phyloP scores from a whole-genome alignment of 2,329 filamentous ascomycete genomes.

The Beauveria bassiana region DNA sequence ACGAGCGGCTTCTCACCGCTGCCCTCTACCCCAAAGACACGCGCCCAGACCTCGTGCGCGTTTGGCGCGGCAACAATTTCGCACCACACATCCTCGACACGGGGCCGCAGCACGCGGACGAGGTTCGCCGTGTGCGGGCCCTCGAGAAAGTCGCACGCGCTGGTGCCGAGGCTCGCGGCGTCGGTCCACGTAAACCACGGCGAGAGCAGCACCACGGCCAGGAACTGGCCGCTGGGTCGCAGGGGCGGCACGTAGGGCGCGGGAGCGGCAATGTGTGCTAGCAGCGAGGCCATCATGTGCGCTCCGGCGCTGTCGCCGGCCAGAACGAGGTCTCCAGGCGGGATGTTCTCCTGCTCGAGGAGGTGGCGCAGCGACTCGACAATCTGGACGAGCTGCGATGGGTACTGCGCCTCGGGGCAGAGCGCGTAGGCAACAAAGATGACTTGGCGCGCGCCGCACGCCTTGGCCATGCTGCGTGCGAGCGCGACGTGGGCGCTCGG shows the following conservation, averaged over 20 bases:
- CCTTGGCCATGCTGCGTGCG: constrained; percentile 11
- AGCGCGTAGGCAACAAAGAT: constrained; percentile 19
- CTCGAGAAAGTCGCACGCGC: constrained; percentile 15
- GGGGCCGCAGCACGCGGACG: background rate
- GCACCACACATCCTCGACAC: constrained; percentile 7
- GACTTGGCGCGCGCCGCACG: constrained; percentile 11
- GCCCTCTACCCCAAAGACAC: background rate
- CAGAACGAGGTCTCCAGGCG: constrained; percentile 15
- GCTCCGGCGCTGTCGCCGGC: constrained; percentile 19
- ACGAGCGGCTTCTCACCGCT: background rate
- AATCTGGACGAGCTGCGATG: constrained; percentile 17
- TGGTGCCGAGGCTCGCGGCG: constrained; percentile 13
- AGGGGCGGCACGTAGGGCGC: constrained; percentile 13
- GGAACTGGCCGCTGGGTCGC: constrained; percentile 6
- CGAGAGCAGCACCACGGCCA: constrained; percentile 14
- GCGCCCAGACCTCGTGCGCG: constrained; percentile 3
- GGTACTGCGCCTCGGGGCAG: constrained; percentile 17
- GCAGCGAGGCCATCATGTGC: constrained; percentile 16
- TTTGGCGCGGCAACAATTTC: constrained; percentile 2
- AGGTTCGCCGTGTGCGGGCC: background rate
- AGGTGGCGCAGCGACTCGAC: constrained; percentile 15
- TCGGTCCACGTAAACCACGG: constrained; percentile 16
- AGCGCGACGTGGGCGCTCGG: constrained; percentile 15
- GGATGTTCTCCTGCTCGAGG: constrained; percentile 8
- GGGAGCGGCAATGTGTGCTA: constrained; percentile 16